Base-by-base conservation (phyloP, 148 eudicot genomes). In the Chenopodium berlandieri region DNA sequence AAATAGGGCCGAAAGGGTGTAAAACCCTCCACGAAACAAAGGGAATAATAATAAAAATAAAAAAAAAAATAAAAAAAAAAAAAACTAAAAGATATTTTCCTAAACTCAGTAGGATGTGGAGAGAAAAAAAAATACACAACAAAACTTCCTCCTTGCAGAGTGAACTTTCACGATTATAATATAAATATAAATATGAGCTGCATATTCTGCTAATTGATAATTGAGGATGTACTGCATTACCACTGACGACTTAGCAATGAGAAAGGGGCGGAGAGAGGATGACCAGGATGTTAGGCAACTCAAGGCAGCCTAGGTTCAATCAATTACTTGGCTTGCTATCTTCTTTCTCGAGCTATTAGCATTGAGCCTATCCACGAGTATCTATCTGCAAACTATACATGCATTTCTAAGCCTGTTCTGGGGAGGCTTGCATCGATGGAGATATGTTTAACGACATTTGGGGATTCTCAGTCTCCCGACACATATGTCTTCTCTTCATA, bases 401-500 rank as follows among this genome's bases (percentile, higher is more conserved):
- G 80, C 74, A 27, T 31, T 75, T 79, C 66, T 69, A 56, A 74
- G 68, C 71, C 82, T 30, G 73, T 16, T 64, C 46, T 7, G 14
- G 70, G 46, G 37, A 81, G 64, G 77, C 77, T 74, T 37, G 52
- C 60, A 52, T 50, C 52, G 30, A 74, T 23, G 1, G 37, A 58
- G 77, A 62, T 81, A 54, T 78, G 72, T 37, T 67, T 60, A 66
- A 47, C 71, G 65, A 52, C 40, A 30, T 70, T 64, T 7, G 47
- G 30, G 56, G 50, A 72, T 63, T n/a, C 46, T 88, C 77, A 93
- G 80, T 93, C 97, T 22, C 94, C 94, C 0, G 91, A 85, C 7
- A 93, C 87, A 74, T 79, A 93, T 34, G 78, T 89, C 91, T 89
- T 95, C 84, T 90, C 85, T 34, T 85, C 85, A 11, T 95, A 95